Percentiles rank a stretch among this genome's conserved stretches.
These are phyloP conservation scores for Phytophthora crassamura DNA, from an alignment of 352 stramenopile species.

Conservation along the genomic window DNA sequence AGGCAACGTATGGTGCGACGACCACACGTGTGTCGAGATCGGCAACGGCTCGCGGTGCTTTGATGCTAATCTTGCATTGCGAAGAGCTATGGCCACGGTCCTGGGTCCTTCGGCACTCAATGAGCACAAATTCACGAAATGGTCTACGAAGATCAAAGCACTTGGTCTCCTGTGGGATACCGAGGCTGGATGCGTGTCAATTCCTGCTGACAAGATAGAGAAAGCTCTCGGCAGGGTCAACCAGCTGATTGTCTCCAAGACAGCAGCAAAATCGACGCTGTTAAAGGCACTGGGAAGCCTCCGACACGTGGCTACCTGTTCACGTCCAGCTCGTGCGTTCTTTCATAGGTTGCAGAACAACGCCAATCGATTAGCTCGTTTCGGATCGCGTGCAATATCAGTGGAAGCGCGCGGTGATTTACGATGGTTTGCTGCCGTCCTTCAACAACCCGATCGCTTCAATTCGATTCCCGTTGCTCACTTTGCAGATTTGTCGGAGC, in stretches of 20 bases:
- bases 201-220: constrained; percentile 12
- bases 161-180: constrained; percentile 26
- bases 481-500: constrained; percentile 6
- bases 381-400: not conserved
- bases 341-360: constrained; percentile 1
- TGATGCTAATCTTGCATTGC: constrained; percentile 21
- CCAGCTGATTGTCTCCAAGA: not conserved
- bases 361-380: not conserved
- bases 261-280: not conserved
- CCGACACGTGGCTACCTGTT: constrained; percentile 7
- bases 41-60: constrained; percentile 9
- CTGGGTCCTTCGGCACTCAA: constrained; percentile 22
- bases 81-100: constrained; percentile 24
- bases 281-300: constrained; percentile 7
- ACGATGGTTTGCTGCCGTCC: constrained; percentile 4
- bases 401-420: constrained; percentile 1
- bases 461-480: constrained; percentile 20
- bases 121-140: constrained; percentile 26
- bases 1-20: constrained; percentile 39
- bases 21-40: constrained; percentile 35
- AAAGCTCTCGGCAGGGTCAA: constrained; percentile 2
- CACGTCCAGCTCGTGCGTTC: constrained; percentile 2
- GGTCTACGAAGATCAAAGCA: constrained; percentile 14
- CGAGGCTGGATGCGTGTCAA: constrained; percentile 5
- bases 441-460: constrained; percentile 1